Percentiles rank a stretch among this genome's conserved stretches.
phyloP scores from a whole-genome alignment of 1,139 yeast genomes.

The Blastobotrys indianensis region DNA sequence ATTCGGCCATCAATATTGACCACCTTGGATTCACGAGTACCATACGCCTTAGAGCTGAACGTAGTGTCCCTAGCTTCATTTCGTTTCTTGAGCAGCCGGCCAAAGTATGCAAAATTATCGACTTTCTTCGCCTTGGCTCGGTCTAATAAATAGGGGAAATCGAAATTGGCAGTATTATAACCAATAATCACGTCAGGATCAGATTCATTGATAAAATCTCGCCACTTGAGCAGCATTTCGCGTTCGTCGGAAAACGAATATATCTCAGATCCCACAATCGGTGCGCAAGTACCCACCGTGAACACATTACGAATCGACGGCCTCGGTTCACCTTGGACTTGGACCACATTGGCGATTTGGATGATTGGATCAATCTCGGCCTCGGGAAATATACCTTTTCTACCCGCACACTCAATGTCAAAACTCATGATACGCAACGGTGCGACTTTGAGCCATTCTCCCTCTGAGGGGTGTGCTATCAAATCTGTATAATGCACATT shows the following conservation, averaged over 20 bases:
- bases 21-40: constrained; percentile 88
- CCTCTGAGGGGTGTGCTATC: constrained; percentile 80
- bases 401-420: constrained; percentile 98
- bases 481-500: constrained; percentile 60
- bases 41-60: constrained; percentile 93
- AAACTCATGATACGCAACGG: constrained; percentile 90
- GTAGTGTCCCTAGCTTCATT: constrained; percentile 78
- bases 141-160: constrained; percentile 85
- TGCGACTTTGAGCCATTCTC: constrained; percentile 90
- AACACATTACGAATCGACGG: constrained; percentile 95
- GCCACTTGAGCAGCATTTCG: constrained; percentile 82
- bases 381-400: constrained; percentile 95
- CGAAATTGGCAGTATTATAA: constrained; percentile 90
- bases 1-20: constrained; percentile 93
- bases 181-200: constrained; percentile 98
- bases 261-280: constrained; percentile 90
- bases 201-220: constrained; percentile 68
- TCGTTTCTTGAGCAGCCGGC: constrained; percentile 58
- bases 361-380: constrained; percentile 90
- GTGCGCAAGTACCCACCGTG: constrained; percentile 84
- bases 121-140: constrained; percentile 73
- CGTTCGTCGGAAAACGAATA: constrained; percentile 68
- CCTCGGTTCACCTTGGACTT: constrained; percentile 65
- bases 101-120: constrained; percentile 74
- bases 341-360: constrained; percentile 93